Evolutionary conservation across 2,329 filamentous ascomycete genomes (phyloP), one percentile per base, ranked within the genome.

Genomic region (Trichoderma aggressivum): DNA sequence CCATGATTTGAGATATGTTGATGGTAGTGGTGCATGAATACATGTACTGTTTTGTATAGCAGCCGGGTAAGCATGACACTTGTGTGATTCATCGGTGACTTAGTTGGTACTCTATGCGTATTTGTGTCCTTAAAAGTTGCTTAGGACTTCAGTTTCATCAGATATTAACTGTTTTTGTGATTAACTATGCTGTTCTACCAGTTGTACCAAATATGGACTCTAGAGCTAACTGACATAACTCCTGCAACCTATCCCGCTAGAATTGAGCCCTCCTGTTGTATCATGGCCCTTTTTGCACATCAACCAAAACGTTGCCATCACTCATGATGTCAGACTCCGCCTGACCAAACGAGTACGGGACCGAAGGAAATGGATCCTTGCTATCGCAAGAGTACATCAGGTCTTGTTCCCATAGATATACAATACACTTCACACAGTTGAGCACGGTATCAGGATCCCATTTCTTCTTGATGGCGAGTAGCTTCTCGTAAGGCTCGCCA

Each of bases 61-160:
- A 4, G 21, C n/a, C 21, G n/a, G 7, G 8, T n/a, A 12, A 21
- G 10, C 8, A 43, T 47, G 43, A 21, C 10, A 8, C 5, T 47
- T 47, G n/a, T 21, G 2, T 21, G 5, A 1, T 47, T 6, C n/a
- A 12, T 47, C 5, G n/a, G 3, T 12, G 10, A 21, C 43, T 21
- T 21, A 12, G 1, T 11, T 21, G 10, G 0, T 2, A 21, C 5
- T 50, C 7, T 50, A 50, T 21, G 3, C n/a, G 12, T 21, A 50
- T 50, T n/a, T 21, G 4, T 50, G 18, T 0, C 18, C 16, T 43
- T 0, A 10, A 0, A 16, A 43, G 0, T 43, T 43, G n/a, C 16
- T 43, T 43, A 21, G 0, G 6, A 7, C 0, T 50, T 50, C 10
- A 0, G 10, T 50, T 21, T 50, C n/a, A 50, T 12, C 43, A 47